phyloP scores from a whole-genome alignment of 768 basidiomycete genomes.

The Fomitopsis pulvina region DNA sequence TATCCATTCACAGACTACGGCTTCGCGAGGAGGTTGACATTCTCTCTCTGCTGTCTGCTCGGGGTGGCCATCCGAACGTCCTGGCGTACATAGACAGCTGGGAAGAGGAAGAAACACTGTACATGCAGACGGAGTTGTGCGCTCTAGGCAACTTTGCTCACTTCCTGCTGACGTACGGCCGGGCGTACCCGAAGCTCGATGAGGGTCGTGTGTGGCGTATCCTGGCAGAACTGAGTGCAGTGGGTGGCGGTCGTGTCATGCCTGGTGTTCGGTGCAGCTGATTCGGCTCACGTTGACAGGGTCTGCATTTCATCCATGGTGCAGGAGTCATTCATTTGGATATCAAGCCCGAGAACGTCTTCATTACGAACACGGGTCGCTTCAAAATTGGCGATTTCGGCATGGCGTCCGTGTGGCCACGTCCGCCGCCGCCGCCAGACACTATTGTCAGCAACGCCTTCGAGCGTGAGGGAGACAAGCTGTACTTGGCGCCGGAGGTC shows the following conservation, averaged over 20 bases:
- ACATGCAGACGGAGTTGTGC: constrained; percentile 93
- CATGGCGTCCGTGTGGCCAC: constrained; percentile 92
- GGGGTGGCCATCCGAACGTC: constrained; percentile 64
- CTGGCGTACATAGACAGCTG: constrained; percentile 89
- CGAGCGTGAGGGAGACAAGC: constrained; percentile 95
- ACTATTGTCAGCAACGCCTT: constrained; percentile 35
- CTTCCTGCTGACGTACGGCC: constrained; percentile 91
- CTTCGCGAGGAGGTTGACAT: constrained; percentile 94
- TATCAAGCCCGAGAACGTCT: constrained; percentile 95
- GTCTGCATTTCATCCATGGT: constrained; percentile 84
- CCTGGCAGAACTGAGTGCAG: constrained; percentile 81
- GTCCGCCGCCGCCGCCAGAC: constrained; percentile 34
- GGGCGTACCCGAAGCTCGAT: constrained; percentile 75
- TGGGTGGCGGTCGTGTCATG: constrained; percentile 26
- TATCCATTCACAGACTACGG: constrained; percentile 50
- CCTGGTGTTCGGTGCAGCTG: constrained; percentile 17
- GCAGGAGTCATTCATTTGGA: constrained; percentile 91
- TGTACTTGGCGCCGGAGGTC: constrained; percentile 96
- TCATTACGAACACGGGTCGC: constrained; percentile 78
- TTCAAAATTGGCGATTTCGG: constrained; percentile 99
- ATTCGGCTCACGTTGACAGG: constrained; percentile 33
- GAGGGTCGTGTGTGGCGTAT: constrained; percentile 97
- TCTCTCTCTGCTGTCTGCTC: constrained; percentile 60
- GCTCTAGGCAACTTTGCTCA: constrained; percentile 85
- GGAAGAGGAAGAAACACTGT: constrained; percentile 87